Evolutionary conservation across 2,329 filamentous ascomycete species (phyloP).

Genomic region (Sporothrix brasiliensis): DNA sequence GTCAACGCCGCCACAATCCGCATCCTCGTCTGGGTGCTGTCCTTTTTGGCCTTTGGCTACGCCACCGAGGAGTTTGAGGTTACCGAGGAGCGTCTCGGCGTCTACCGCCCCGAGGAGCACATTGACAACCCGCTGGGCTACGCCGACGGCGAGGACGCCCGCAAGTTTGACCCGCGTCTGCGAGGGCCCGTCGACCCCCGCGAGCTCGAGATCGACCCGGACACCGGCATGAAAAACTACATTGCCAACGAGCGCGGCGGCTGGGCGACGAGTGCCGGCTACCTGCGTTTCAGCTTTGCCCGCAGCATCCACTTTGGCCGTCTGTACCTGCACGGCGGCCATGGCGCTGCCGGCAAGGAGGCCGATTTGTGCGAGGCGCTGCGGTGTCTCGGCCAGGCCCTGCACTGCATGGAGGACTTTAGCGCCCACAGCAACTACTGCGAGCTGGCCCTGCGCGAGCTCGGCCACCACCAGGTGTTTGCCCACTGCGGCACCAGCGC

Average conservation of each 20-base stretch:
- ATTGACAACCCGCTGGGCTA: conserved; percentile 83
- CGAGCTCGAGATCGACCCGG: conserved; percentile 72
- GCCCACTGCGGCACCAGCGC: conserved; percentile 70
- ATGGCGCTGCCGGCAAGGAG: conserved; percentile 65
- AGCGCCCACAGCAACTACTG: conserved; percentile 83
- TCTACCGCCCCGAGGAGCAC: conserved; percentile 76
- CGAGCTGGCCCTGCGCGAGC: conserved; percentile 73
- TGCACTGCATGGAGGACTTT: conserved; percentile 79
- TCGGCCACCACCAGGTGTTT: conserved; percentile 70
- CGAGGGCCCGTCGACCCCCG: conserved; percentile 73
- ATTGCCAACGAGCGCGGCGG: conserved; percentile 86
- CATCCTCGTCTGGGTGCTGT: conserved; percentile 77
- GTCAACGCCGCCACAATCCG: conserved; percentile 78
- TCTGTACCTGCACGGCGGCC: conserved; percentile 68
- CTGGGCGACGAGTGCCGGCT: conserved; percentile 89
- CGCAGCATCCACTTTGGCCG: conserved; percentile 78
- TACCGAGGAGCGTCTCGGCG: conserved; percentile 75
- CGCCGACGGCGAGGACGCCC: conserved; percentile 82
- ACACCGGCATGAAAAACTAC: conserved; percentile 98
- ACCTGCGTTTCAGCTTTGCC: conserved; percentile 74
- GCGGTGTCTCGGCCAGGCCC: conserved; percentile 72
- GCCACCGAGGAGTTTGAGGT: conserved; percentile 87
- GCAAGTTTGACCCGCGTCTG: conserved; percentile 77
- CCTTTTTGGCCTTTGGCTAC: conserved; percentile 80
- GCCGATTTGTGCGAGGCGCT: conserved; percentile 80